These are phyloP conservation scores for Porpolomopsis calyptriformis DNA, from an alignment of 768 basidiomycete genomes.

Conservation along the genomic window DNA sequence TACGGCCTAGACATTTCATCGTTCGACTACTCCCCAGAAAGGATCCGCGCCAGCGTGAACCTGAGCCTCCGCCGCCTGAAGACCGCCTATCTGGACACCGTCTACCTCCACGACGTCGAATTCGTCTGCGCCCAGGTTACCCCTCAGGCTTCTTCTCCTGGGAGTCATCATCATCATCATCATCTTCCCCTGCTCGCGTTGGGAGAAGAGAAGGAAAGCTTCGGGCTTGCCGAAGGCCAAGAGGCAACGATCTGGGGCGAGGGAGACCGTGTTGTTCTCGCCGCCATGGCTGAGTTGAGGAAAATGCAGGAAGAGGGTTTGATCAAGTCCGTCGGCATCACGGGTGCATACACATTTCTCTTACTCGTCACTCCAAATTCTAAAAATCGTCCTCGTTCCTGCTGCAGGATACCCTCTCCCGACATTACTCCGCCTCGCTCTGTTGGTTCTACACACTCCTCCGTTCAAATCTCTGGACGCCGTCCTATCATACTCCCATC, in stretches of 20 bases:
- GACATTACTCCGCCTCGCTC: conserved; percentile 71
- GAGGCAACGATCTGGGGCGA: conserved; percentile 49
- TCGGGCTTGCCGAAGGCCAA: conserved; percentile 53
- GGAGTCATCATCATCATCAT: too few relatives aligned
- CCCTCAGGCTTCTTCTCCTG: conserved; percentile 33
- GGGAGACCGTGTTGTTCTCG: conserved; percentile 64
- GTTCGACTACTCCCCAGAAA: conserved; percentile 67
- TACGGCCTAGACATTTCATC: conserved; percentile 39
- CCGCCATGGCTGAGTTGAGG: conserved; percentile 54
- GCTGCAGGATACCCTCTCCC: conserved; percentile 67
- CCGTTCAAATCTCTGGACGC: conserved; percentile 68
- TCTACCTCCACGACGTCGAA: conserved; percentile 82
- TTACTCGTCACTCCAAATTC: background rate
- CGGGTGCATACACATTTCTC: too few relatives aligned
- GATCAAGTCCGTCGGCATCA: conserved; percentile 66
- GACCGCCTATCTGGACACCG: conserved; percentile 68
- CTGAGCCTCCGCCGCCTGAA: conserved; percentile 59
- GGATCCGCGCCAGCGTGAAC: conserved; percentile 54
- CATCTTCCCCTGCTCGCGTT: conserved; percentile 49
- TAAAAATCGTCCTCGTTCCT: background rate
- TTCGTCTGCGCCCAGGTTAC: conserved; percentile 48
- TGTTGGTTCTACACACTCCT: conserved; percentile 56
- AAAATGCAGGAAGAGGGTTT: conserved; percentile 64
- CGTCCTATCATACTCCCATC: conserved; percentile 72
- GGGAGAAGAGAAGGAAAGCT: conserved; percentile 39